Evolutionary conservation across 2,329 filamentous ascomycete species (phyloP), one percentile per base, ranked within the genome.

Genomic region (Colletotrichum kahawae): DNA sequence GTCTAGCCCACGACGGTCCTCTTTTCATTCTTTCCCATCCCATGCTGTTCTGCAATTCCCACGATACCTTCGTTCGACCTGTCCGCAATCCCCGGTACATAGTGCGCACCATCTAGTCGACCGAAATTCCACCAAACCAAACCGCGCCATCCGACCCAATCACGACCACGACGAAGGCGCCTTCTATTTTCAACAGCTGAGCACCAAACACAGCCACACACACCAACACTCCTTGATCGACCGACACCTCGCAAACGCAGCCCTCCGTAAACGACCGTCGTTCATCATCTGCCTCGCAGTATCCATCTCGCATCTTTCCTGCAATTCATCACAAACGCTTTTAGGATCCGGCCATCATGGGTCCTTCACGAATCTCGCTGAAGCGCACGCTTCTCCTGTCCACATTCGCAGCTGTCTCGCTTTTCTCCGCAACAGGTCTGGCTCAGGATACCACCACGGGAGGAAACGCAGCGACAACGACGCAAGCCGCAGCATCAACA

Each of bases 401-500:
- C 91, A 85, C 95, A 95, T 96, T 98, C 98, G 77, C 75, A 77
- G 68, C 63, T 59, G 29, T 79, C n/a, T 78, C 81, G 18, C 65
- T 85, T 12, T 80, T 84, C 48, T 78, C 82, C 60, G 74, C 78
- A 21, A 76, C 83, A 14, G 81, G 72, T n/a, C 77, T 81, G 70
- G 85, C 84, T n/a, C 83, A 84, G 75, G 76, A 78, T 27, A 79
- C 78, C 57, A 67, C 60, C n/a, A 67, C 14, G 18, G 38, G 68
- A 43, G 63, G 69, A 67, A 71, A 27, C n/a, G 60, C 43, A 16
- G 38, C 64, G 10, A 66, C 48, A 13, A 54, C 67, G 27, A 59
- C 76, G 54, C 70, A 71, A 62, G 77, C 70, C 24, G 48, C 67
- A 48, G 63, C 67, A 48, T 59, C 70, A 10, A 56, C 74, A 1